Percentiles rank a stretch among this genome's conserved stretches.
Evolutionary conservation across 257 asterid species (phyloP).

Genomic region (Capsicum pubescens): DNA sequence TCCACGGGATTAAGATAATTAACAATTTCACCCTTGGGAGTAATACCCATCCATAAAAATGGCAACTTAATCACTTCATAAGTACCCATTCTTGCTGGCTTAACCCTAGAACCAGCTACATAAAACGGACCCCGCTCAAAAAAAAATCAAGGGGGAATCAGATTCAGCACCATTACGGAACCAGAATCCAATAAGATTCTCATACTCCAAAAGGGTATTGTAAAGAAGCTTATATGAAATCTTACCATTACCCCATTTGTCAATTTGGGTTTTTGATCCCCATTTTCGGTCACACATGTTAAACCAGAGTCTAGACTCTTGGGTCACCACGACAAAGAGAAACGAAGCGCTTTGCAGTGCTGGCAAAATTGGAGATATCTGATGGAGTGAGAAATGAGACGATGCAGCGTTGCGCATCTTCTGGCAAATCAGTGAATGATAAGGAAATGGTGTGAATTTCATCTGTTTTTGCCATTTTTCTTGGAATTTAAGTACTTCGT

Average conservation of each 20-base stretch:
- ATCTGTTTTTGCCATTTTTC: neutral
- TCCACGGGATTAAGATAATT: conserved; percentile 69
- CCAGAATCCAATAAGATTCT: conserved; percentile 87
- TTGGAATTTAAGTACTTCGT: neutral
- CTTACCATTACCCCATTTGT: conserved; percentile 71
- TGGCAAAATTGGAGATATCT: conserved; percentile 54
- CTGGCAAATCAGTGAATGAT: no score
- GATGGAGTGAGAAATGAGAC: no score
- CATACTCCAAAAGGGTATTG: conserved; percentile 61
- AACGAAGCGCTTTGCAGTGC: conserved; percentile 69
- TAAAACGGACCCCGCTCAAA: conserved; percentile 87
- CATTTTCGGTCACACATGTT: conserved; percentile 85
- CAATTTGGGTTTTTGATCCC: conserved; percentile 79
- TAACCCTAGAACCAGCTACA: conserved; percentile 69
- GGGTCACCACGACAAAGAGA: conserved; percentile 73
- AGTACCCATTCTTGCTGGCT: conserved; percentile 53
- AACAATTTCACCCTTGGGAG: conserved; percentile 59
- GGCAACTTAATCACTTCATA: conserved; percentile 68
- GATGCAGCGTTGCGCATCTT: no score
- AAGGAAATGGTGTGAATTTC: conserved; percentile 32
- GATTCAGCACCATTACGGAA: conserved; percentile 61
- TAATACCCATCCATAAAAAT: conserved; percentile 67
- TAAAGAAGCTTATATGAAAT: conserved; percentile 68
- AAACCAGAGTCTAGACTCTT: conserved; percentile 86
- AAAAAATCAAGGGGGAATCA: conserved; percentile 50